These are phyloP conservation scores for Fusarium avenaceum DNA, from an alignment of 2,329 filamentous ascomycete species.

Conservation along the genomic window DNA sequence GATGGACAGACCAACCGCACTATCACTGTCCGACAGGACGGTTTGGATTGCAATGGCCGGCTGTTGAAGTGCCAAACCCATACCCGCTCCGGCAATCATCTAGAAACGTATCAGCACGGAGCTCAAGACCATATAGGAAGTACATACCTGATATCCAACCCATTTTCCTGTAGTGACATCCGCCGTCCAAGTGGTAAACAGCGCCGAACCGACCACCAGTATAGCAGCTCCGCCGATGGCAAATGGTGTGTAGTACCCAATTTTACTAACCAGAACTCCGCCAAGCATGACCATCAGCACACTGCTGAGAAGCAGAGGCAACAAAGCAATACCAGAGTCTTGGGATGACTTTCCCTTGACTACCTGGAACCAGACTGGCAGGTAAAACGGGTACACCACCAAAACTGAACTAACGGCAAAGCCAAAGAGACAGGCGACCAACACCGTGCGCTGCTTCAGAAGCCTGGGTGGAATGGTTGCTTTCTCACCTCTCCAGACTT, in stretches of 20 bases:
- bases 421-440: neutral
- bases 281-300: constrained; percentile 20
- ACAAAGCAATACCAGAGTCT: constrained; percentile 16
- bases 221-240: constrained; percentile 9
- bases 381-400: constrained; percentile 22
- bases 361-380: constrained; percentile 32
- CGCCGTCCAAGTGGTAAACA: constrained; percentile 24
- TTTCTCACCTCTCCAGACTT: constrained; percentile 21
- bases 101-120: neutral
- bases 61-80: constrained; percentile 18
- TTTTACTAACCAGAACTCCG: constrained; percentile 13
- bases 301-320: constrained; percentile 7
- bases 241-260: constrained; percentile 25
- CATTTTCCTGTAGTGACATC: constrained; percentile 3
- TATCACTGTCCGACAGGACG: constrained; percentile 17
- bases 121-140: accelerated
- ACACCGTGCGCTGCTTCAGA: constrained; percentile 2
- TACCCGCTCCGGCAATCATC: constrained; percentile 21
- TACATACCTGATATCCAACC: constrained; percentile 29
- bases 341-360: constrained; percentile 13
- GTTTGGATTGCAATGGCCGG: constrained; percentile 25
- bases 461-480: constrained; percentile 17
- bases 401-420: constrained; percentile 5
- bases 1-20: constrained; percentile 13
- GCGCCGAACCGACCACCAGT: constrained; percentile 2